phyloP scores from a whole-genome alignment of 202 grass and related monocot species.

The Setaria viridis region DNA sequence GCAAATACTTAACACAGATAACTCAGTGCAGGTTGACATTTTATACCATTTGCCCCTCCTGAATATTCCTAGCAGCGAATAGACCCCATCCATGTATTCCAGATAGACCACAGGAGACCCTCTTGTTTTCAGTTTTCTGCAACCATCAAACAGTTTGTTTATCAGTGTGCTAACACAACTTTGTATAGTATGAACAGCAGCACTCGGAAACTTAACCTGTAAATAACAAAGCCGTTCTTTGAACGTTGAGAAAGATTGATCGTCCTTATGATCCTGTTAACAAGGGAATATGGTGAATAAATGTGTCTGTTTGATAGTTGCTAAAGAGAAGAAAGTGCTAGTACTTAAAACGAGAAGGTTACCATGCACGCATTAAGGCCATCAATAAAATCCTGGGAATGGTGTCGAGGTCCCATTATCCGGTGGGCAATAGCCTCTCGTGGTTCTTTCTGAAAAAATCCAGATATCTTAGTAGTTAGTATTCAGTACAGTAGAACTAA shows the following conservation, averaged over 20 bases:
- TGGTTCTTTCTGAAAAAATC: conserved; percentile 69
- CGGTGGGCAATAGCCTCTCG: conserved; percentile 68
- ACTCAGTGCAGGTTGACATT: conserved; percentile 4
- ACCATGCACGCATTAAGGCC: conserved; percentile 74
- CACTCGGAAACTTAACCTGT: conserved; percentile 61
- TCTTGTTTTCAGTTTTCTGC: conserved; percentile 85
- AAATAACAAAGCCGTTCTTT: conserved; percentile 77
- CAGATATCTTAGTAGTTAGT: conserved; percentile 17
- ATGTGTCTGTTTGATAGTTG: conserved; percentile 15
- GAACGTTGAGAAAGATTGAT: conserved; percentile 66
- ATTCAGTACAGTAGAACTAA: not conserved
- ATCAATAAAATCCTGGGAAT: conserved; percentile 76
- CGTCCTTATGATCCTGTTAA: conserved; percentile 69
- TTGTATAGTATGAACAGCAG: conserved; percentile 33
- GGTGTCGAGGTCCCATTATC: conserved; percentile 78
- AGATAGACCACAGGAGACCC: conserved; percentile 81
- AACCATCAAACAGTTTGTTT: conserved; percentile 43
- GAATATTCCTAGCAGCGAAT: conserved; percentile 87
- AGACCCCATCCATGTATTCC: conserved; percentile 99
- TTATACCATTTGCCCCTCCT: conserved; percentile 95
- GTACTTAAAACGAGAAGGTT: conserved; percentile 39
- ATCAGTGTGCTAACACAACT: conserved; percentile 37
- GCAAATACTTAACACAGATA: not conserved
- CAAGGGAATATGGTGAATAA: conserved; percentile 44
- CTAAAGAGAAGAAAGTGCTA: conserved; percentile 30